Base-by-base conservation (phyloP, 768 basidiomycete species). In the Termitomyces sp. region DNA sequence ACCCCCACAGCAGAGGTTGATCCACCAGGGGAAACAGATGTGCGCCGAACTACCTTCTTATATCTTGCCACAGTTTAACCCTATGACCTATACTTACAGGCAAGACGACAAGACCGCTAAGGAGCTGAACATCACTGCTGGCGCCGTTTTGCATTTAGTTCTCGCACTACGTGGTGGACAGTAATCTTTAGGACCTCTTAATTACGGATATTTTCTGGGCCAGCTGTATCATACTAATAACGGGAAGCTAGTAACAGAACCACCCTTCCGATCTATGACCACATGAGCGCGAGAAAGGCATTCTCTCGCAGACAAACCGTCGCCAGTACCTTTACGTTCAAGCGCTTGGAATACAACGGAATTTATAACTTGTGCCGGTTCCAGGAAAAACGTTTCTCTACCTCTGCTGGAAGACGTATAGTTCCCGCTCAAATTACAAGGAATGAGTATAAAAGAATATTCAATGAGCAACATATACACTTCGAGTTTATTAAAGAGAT, bases 1-100 rank as follows among this genome's bases (percentile, higher is more conserved):
- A 24, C 96, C 96, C 59, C 91, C 80, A 43, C 96, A 98, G 72
- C 96, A 98, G 72, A 85, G 96, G 57, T 73, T 98, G 67, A 98
- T 98, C 70, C 97, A 88, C 71, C 74, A 83, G 67, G 96, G 96
- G 34, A 85, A 94, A 67, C 95, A 97, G 69, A 87, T 98, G 96
- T 98, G 72, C 72, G 83, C 75, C 6, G 20, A 53, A 24, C 20
- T 56, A 22, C 42, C 20, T 32, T 41, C 31, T 26, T 41, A 58
- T 26, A 54, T 16, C 42, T 22, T 16, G 36, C 24, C 9, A 32
- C 18, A 9, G 3, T 56, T 34, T 58, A 51, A 53, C n/a, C 26
- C 44, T 53, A 20, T 44, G 97, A 94, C 32, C 16, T 0, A 13
- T 41, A 3, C 4, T 41, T 41, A 13, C 37, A 52, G 50, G 37